Percentiles rank a stretch among this genome's conserved stretches.
These are phyloP conservation scores for Spinellus fusiger DNA, from an alignment of 192 early-diverging fungal genomes.

Conservation along the genomic window DNA sequence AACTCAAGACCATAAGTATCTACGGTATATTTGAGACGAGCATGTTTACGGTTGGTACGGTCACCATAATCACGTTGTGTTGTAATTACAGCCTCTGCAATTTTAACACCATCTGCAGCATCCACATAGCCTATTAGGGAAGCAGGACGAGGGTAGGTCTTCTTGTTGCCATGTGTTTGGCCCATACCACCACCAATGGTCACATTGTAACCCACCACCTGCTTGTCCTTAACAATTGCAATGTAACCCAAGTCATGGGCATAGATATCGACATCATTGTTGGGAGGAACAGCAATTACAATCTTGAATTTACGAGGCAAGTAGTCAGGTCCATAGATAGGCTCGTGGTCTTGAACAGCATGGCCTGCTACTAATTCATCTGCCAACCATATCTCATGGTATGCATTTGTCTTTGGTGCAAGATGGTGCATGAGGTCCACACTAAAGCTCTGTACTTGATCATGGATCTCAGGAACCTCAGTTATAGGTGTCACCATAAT, in stretches of 20 bases:
- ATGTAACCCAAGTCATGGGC: slow-evolving; percentile 94
- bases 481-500: slow-evolving; percentile 92
- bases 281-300: slow-evolving; percentile 86
- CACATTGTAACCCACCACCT: slow-evolving; percentile 87
- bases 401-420: slow-evolving; percentile 80
- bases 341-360: slow-evolving; percentile 83
- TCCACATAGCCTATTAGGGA: slow-evolving; percentile 75
- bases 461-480: slow-evolving; percentile 71
- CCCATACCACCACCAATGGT: slow-evolving; percentile 97
- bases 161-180: slow-evolving; percentile 96
- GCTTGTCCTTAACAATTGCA: slow-evolving; percentile 73
- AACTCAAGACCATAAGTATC: slow-evolving; percentile 91
- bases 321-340: slow-evolving; percentile 88
- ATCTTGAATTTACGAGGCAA: slow-evolving; percentile 97
- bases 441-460: slow-evolving; percentile 69
- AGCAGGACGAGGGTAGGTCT: slow-evolving; percentile 89
- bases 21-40: slow-evolving; percentile 97
- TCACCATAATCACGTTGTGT: slow-evolving; percentile 95
- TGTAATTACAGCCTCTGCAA: slow-evolving; percentile 87
- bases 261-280: slow-evolving; percentile 95
- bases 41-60: slow-evolving; percentile 96
- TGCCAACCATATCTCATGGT: slow-evolving; percentile 97
- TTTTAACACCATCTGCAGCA: slow-evolving; percentile 67
- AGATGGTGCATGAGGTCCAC: slow-evolving; percentile 69
- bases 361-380: slow-evolving; percentile 78